A percentile compares a stretch with the other conserved stretches of the same genome.
phyloP scores from a whole-genome alignment of 345 rosid genomes.

The Euphorbia pulcherrima region DNA sequence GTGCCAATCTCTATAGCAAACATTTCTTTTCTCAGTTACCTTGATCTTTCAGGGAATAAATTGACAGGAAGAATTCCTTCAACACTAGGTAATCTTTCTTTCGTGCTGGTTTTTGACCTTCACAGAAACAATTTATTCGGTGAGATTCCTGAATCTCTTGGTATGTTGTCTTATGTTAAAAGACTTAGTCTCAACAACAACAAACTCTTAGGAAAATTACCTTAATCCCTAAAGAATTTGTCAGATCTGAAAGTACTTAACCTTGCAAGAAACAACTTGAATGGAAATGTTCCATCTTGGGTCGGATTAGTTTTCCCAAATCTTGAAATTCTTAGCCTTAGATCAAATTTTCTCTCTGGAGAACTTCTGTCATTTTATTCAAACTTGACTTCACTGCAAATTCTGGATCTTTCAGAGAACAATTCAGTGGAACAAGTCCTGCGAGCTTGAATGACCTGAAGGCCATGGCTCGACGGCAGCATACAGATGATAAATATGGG shows the following conservation, averaged over 20 bases:
- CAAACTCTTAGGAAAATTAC: constrained; percentile 11
- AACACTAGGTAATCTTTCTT: constrained; percentile 10
- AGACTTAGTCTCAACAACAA: no score
- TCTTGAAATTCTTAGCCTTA: constrained; percentile 12
- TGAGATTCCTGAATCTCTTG: no score
- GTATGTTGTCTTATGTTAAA: no score
- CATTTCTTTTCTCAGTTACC: no score
- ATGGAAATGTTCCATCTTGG: constrained; percentile 39
- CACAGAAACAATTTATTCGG: no score
- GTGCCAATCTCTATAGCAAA: no score
- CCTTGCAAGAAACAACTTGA: constrained; percentile 37
- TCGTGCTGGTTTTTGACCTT: background rate
- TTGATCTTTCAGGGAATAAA: constrained; percentile 6
- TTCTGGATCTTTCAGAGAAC: constrained; percentile 42
- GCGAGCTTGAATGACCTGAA: no score
- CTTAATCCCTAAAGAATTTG: constrained; percentile 25
- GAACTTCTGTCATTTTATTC: no score
- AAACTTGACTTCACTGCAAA: constrained; percentile 36
- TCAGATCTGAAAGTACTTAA: constrained; percentile 31
- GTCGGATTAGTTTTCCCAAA: constrained; percentile 7
- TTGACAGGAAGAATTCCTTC: constrained; percentile 14
- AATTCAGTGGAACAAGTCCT: constrained; percentile 39
- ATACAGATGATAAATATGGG: no score
- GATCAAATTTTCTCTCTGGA: constrained; percentile 10
- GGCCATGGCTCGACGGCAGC: no score